Evolutionary conservation across 1,139 yeast genomes (phyloP).

Genomic region (Geotrichum carabidarum): DNA sequence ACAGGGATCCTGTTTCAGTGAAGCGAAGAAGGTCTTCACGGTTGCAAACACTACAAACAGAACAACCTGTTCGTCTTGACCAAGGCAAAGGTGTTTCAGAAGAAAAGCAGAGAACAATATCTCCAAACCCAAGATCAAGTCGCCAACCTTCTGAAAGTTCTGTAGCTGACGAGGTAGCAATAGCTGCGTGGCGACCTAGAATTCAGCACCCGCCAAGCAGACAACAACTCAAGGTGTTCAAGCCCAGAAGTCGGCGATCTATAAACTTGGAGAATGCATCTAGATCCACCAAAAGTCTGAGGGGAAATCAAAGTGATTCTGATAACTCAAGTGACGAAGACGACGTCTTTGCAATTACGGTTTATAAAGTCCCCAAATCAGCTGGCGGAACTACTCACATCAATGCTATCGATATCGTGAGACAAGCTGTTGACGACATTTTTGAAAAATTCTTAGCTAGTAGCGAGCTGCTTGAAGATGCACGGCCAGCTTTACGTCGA

Average conservation of each 20-base stretch:
- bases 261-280: no score
- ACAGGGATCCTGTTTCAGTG: not conserved
- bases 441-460: constrained; percentile 17
- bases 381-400: constrained; percentile 16
- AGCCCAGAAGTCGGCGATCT: not conserved
- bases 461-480: constrained; percentile 3
- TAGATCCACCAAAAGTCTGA: no score
- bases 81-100: no score
- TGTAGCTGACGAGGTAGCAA: no score
- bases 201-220: not conserved
- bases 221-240: not conserved
- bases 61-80: no score
- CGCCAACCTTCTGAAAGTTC: no score
- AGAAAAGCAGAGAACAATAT: no score
- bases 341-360: constrained; percentile 13
- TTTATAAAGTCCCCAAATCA: constrained; percentile 15
- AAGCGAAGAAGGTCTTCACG: not conserved
- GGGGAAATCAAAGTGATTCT: not conserved
- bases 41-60: no score
- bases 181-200: not conserved
- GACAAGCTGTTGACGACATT: constrained; percentile 23
- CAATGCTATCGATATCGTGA: constrained; percentile 29
- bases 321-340: constrained; percentile 3
- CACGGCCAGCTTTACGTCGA: constrained; percentile 13
- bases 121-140: no score